Conservation (phyloP, 192 early-diverging fungal species). For the Podila verticillata region DNA sequence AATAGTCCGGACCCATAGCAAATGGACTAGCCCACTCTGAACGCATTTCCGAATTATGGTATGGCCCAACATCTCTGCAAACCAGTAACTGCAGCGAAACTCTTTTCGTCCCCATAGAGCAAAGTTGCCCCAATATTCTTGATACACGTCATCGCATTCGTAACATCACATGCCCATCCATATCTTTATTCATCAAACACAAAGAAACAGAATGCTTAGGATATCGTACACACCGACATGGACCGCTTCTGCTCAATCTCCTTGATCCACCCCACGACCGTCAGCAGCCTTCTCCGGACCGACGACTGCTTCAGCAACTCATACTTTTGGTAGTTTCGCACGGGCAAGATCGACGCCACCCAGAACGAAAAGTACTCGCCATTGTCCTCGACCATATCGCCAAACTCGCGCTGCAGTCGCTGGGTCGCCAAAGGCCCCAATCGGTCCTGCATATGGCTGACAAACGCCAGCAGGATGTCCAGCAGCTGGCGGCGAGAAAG, state of each 20-base stretch:
- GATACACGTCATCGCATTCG: background rate
- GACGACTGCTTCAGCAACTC: constrained; percentile 50
- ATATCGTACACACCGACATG: constrained; percentile 20
- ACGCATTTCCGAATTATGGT: no score
- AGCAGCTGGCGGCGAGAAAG: constrained; percentile 43
- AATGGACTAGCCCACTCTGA: no score
- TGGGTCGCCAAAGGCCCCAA: constrained; percentile 43
- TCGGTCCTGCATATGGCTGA: constrained; percentile 37
- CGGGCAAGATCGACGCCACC: constrained; percentile 60
- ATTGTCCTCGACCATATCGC: constrained; percentile 53
- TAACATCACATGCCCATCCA: background rate
- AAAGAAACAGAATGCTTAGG: background rate
- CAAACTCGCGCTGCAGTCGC: constrained; percentile 48
- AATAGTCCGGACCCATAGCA: no score
- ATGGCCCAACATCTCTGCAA: no score
- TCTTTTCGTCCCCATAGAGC: no score
- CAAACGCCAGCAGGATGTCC: constrained; percentile 41
- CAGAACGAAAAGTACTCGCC: constrained; percentile 58
- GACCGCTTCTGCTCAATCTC: constrained; percentile 41
- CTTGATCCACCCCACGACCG: constrained; percentile 59
- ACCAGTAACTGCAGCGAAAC: no score
- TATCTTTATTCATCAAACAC: background rate
- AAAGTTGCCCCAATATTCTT: no score
- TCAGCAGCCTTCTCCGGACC: constrained; percentile 56
- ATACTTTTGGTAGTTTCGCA: constrained; percentile 55